Evolutionary conservation across 306 rosid species (phyloP).

Genomic region (Dalbergia cochinchinensis): DNA sequence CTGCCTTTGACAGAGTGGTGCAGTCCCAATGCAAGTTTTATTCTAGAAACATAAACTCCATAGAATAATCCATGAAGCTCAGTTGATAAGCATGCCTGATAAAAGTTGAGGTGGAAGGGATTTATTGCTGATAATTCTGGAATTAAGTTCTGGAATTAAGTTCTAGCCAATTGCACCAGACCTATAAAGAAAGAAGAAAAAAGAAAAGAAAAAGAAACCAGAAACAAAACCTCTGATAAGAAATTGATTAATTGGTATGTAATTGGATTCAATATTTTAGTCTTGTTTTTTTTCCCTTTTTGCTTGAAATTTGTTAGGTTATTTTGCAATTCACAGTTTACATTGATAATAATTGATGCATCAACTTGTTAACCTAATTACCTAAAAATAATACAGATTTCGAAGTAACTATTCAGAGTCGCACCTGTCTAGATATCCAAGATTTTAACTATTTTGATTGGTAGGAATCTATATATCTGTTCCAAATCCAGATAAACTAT

Average conservation of each 20-base stretch:
- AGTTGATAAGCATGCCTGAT: not conserved
- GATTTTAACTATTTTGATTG: not conserved
- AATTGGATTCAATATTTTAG: not conserved
- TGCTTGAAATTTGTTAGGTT: not conserved
- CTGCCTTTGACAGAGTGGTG: not conserved
- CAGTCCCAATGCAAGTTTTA: conserved; percentile 18
- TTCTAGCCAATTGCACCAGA: not conserved
- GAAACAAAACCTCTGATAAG: not conserved
- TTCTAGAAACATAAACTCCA: not conserved
- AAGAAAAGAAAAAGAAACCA: not conserved
- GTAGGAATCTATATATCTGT: conserved; percentile 11
- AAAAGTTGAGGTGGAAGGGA: not conserved
- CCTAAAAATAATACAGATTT: conserved; percentile 28
- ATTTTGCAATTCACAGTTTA: conserved; percentile 18
- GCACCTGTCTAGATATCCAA: conserved; percentile 24
- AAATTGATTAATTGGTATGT: not conserved
- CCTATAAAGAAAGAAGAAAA: not conserved
- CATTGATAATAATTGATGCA: not conserved
- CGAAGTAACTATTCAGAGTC: not conserved
- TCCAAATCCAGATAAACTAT: not conserved
- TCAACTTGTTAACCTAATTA: conserved; percentile 6
- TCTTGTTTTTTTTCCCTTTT: not conserved
- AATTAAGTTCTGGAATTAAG: not conserved
- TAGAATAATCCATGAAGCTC: conserved; percentile 3
- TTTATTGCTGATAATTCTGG: not conserved